A percentile compares a stretch with the other conserved stretches of the same genome.
Evolutionary conservation across 2,329 filamentous ascomycete genomes (phyloP).

Genomic region (Ramularia endophylla): DNA sequence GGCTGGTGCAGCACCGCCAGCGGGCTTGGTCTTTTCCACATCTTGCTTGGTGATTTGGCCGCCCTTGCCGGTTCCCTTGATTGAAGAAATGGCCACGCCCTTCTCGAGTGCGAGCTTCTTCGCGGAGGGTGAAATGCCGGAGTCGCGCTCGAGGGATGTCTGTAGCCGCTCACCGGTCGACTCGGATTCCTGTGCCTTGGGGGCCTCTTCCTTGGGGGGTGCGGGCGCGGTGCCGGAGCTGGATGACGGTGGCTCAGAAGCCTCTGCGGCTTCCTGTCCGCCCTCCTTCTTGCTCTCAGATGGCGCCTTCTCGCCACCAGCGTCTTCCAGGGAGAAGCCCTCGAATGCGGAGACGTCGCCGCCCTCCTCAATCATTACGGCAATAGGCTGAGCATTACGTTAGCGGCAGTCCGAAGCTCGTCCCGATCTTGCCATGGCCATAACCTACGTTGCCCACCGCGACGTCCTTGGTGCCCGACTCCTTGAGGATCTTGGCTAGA

Average conservation of each 20-base stretch:
- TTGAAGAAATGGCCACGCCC: conserved; percentile 65
- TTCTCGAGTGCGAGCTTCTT: conserved; percentile 81
- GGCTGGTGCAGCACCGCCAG: conserved; percentile 38
- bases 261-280: conserved; percentile 53
- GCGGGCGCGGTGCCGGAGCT: conserved; percentile 54
- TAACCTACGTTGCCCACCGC: conserved; percentile 83
- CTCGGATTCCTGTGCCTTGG: conserved; percentile 62
- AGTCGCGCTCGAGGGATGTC: conserved; percentile 75
- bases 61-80: conserved; percentile 83
- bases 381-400: conserved; percentile 67
- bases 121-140: conserved; percentile 64
- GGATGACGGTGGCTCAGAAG: conserved; percentile 54
- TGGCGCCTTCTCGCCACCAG: conserved; percentile 71
- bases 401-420: conserved; percentile 10
- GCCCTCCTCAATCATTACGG: conserved; percentile 87
- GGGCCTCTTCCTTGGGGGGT: conserved; percentile 46
- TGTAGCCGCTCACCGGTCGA: conserved; percentile 72
- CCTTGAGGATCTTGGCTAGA: conserved; percentile 88
- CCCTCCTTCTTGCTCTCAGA: conserved; percentile 58
- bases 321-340: conserved; percentile 80
- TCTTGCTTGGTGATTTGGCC: conserved; percentile 89
- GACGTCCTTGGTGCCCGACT: conserved; percentile 89
- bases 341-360: conserved; percentile 83
- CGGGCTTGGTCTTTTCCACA: conserved; percentile 75
- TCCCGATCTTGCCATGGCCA: neutral